phyloP scores from a whole-genome alignment of 192 early-diverging fungal species.

The Coemansia sp. region DNA sequence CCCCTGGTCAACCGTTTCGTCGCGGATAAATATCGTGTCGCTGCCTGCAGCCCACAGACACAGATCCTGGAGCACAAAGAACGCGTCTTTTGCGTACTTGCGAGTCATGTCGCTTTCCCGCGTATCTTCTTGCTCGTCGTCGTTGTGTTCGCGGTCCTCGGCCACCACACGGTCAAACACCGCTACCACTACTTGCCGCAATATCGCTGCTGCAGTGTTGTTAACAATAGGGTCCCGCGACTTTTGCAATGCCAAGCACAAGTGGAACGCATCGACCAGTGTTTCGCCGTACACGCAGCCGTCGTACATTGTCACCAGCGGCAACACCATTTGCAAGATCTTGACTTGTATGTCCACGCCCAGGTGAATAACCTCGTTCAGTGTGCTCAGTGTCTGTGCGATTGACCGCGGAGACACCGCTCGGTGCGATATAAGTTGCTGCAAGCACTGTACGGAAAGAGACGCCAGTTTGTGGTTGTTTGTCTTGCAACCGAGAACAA shows the following conservation, averaged over 20 bases:
- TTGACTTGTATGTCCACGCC: slow-evolving; percentile 90
- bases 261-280: slow-evolving; percentile 78
- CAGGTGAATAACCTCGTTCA: slow-evolving; percentile 67
- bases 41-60: slow-evolving; percentile 75
- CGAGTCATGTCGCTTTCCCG: slow-evolving; percentile 40
- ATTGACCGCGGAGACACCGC: slow-evolving; percentile 56
- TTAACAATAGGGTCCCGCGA: slow-evolving; percentile 62
- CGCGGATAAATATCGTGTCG: slow-evolving; percentile 62
- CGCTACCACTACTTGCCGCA: slow-evolving; percentile 49
- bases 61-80: slow-evolving; percentile 85
- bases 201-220: slow-evolving; percentile 48
- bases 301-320: slow-evolving; percentile 81
- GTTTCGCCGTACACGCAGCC: slow-evolving; percentile 72
- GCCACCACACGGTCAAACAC: slow-evolving; percentile 55
- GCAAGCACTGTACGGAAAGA: slow-evolving; percentile 81
- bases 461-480: slow-evolving; percentile 78
- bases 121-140: slow-evolving; percentile 8
- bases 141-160: slow-evolving; percentile 16
- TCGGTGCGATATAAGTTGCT: slow-evolving; percentile 50
- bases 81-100: slow-evolving; percentile 78
- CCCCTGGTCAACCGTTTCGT: slow-evolving; percentile 58
- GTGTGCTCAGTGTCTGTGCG: slow-evolving; percentile 62
- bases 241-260: slow-evolving; percentile 84
- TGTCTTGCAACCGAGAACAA: slow-evolving; percentile 83
- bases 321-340: slow-evolving; percentile 86